These are phyloP conservation scores for Crotalaria pallida DNA, from an alignment of 306 rosid genomes.

Conservation along the genomic window DNA sequence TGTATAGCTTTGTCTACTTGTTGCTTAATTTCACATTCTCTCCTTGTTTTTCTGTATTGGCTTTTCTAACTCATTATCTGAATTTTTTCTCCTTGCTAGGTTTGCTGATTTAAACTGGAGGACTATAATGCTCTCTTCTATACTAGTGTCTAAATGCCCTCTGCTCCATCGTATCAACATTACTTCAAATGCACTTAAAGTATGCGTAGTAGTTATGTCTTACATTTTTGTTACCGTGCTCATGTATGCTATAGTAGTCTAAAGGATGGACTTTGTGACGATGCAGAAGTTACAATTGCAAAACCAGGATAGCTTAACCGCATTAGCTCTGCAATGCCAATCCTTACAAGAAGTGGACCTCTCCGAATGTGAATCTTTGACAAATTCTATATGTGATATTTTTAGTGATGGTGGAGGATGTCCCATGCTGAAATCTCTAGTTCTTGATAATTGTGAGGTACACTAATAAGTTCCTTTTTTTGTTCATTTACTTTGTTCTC, in stretches of 20 bases:
- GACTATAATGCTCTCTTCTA: conserved; percentile 58
- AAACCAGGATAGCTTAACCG: no score
- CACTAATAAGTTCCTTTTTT: no score
- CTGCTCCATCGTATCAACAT: conserved; percentile 78
- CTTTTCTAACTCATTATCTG: not conserved
- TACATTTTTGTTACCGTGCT: not conserved
- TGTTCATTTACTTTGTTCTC: no score
- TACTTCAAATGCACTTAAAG: conserved; percentile 82
- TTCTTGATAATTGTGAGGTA: conserved; percentile 88
- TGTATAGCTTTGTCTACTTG: not conserved
- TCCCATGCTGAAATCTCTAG: conserved; percentile 68
- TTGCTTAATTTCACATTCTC: not conserved
- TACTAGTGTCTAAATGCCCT: conserved; percentile 87
- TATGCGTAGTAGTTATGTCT: conserved; percentile 32
- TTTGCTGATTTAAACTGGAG: conserved; percentile 77
- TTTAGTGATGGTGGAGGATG: no score
- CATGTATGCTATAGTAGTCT: no score
- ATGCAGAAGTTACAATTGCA: no score
- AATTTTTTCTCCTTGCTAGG: conserved; percentile 34
- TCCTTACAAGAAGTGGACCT: no score
- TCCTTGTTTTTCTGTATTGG: not conserved
- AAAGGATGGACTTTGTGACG: no score
- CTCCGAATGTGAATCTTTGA: no score
- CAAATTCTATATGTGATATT: no score
- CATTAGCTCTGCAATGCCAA: no score